Percentiles rank a stretch among this genome's conserved stretches.
Conservation (phyloP, 2,329 filamentous ascomycete genomes). For the Geoglossum cookeanum region DNA sequence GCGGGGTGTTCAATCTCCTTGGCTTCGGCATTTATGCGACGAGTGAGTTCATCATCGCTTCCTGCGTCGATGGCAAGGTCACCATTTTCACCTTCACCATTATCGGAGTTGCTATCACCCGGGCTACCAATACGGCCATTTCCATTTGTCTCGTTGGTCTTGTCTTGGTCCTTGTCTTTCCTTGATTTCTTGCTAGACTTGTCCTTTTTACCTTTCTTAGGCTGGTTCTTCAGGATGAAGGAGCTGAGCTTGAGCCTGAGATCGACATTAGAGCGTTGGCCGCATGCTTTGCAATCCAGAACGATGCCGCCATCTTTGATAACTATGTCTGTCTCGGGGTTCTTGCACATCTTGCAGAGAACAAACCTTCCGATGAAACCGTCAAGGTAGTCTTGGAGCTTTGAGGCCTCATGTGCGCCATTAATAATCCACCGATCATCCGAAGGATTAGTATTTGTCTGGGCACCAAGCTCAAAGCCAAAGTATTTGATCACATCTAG, state of each 20-base stretch:
- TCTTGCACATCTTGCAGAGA: constrained; percentile 99
- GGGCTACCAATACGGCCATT: constrained; percentile 42
- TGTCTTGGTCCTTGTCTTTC: constrained; percentile 55
- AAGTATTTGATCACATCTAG: constrained; percentile 95
- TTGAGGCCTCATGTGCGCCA: constrained; percentile 81
- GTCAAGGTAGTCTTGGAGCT: constrained; percentile 95
- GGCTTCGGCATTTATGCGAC: constrained; percentile 48
- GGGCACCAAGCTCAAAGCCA: constrained; percentile 93
- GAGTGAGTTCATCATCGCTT: constrained; percentile 84
- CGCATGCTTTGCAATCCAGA: constrained; percentile 97
- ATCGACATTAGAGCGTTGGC: constrained; percentile 80
- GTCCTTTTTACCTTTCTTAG: constrained; percentile 90
- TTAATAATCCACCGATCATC: constrained; percentile 99
- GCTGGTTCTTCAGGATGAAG: constrained; percentile 92
- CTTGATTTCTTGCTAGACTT: constrained; percentile 88
- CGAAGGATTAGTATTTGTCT: constrained; percentile 92
- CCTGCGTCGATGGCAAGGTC: constrained; percentile 49
- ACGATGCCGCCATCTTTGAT: constrained; percentile 87
- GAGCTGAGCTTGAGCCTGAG: constrained; percentile 87
- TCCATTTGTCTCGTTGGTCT: constrained; percentile 34
- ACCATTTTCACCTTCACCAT: constrained; percentile 42
- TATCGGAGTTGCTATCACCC: constrained; percentile 47
- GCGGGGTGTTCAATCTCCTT: constrained; percentile 51
- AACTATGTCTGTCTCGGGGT: constrained; percentile 89
- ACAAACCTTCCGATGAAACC: constrained; percentile 98